These are phyloP conservation scores for Trichoderma atrobrunneum DNA, from an alignment of 2,329 filamentous ascomycete genomes.

Conservation along the genomic window DNA sequence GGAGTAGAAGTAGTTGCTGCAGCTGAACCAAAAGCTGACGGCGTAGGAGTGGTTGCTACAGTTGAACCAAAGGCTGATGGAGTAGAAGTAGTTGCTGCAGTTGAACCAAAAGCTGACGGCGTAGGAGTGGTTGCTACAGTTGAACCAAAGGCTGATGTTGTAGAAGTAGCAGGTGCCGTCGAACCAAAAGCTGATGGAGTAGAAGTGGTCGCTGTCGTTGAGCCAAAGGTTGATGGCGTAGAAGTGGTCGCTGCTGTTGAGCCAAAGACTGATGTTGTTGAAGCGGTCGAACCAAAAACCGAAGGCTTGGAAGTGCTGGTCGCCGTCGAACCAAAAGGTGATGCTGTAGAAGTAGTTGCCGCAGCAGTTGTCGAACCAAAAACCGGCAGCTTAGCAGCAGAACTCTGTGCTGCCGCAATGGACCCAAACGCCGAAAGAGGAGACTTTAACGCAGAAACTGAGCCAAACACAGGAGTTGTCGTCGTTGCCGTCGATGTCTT, in stretches of 20 bases:
- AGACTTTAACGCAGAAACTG: not conserved
- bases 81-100: not conserved
- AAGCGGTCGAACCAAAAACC: not conserved
- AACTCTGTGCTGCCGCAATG: not conserved
- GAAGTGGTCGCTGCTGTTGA: no score
- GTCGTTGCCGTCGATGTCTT: not conserved
- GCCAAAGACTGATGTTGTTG: no score
- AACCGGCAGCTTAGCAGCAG: not conserved
- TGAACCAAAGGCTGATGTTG: not conserved
- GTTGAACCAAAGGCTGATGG: not conserved
- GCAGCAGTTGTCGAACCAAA: not conserved
- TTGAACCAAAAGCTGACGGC: not conserved
- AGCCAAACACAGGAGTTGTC: not conserved
- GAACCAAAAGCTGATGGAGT: not conserved
- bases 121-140: no score
- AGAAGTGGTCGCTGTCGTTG: not conserved
- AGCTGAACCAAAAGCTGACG: not conserved
- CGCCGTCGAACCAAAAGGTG: not conserved
- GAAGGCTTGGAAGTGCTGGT: not conserved
- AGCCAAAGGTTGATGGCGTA: not conserved
- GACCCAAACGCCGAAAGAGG: not conserved
- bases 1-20: not conserved
- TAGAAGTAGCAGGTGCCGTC: fast-evolving
- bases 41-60: fast-evolving
- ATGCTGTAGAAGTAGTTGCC: not conserved